These are phyloP conservation scores for Centrapalus pauciflorus DNA, from an alignment of 129 eudicot genomes.

Conservation along the genomic window DNA sequence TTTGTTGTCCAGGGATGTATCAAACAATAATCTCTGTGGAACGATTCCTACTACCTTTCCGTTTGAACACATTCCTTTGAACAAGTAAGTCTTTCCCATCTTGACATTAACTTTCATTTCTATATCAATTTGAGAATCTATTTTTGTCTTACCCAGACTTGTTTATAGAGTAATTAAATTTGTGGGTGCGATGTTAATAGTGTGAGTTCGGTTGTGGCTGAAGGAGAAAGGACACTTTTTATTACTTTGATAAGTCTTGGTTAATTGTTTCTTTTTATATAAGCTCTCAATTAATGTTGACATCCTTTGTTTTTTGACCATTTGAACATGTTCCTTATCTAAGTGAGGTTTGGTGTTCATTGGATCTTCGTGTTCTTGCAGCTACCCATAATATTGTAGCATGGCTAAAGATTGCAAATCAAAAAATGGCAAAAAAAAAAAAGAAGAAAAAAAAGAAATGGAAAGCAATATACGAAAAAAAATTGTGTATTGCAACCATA, in stretches of 20 bases:
- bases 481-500: neutral
- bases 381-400: neutral
- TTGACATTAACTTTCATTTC: neutral
- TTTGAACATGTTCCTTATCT: neutral
- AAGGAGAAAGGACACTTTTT: neutral
- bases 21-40: conserved; percentile 83
- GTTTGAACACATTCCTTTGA: conserved; percentile 83
- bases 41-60: conserved; percentile 80
- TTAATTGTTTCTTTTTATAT: no score
- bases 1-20: conserved; percentile 69
- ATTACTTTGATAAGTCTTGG: neutral
- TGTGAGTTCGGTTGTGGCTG: neutral
- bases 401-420: neutral
- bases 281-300: neutral
- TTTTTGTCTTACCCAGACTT: no score
- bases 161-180: no score
- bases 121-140: neutral
- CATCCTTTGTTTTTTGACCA: neutral
- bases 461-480: no score
- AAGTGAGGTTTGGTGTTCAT: neutral
- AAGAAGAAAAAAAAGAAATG: no score
- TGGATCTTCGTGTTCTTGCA: neutral
- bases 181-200: neutral
- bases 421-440: neutral
- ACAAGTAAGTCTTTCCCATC: conserved; percentile 53